These are phyloP conservation scores for Sclerotinia spermophila DNA, from an alignment of 2,329 filamentous ascomycete species.

Conservation along the genomic window DNA sequence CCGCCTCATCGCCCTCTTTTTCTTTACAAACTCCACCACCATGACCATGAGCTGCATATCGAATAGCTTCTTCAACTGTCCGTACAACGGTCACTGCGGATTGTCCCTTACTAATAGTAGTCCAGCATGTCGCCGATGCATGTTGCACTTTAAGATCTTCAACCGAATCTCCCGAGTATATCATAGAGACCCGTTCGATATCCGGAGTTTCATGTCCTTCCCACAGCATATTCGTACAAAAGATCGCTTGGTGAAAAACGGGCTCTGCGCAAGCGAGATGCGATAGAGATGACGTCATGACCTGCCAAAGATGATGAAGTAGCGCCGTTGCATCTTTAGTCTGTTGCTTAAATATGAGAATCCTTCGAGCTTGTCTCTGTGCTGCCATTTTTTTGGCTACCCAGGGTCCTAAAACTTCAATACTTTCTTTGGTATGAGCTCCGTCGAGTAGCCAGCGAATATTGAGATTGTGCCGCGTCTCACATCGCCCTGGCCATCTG, in stretches of 20 bases:
- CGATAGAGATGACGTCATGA: background rate
- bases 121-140: background rate
- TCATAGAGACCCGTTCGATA: background rate
- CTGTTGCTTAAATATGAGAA: conserved; percentile 1
- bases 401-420: background rate
- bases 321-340: background rate
- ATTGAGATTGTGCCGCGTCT: background rate
- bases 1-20: background rate
- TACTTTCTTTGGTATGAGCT: background rate
- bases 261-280: background rate
- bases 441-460: background rate
- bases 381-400: background rate
- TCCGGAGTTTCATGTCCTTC: background rate
- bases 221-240: background rate
- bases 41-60: background rate
- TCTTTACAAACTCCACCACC: background rate
- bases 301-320: background rate
- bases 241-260: background rate
- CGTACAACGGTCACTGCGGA: background rate
- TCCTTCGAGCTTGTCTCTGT: background rate
- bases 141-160: background rate
- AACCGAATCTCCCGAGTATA: background rate
- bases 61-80: background rate
- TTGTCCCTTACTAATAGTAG: background rate
- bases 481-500: background rate